A percentile compares a stretch with the other conserved stretches of the same genome.
phyloP scores from a whole-genome alignment of 495 filamentous ascomycete genomes.

The Neurospora sp. region DNA sequence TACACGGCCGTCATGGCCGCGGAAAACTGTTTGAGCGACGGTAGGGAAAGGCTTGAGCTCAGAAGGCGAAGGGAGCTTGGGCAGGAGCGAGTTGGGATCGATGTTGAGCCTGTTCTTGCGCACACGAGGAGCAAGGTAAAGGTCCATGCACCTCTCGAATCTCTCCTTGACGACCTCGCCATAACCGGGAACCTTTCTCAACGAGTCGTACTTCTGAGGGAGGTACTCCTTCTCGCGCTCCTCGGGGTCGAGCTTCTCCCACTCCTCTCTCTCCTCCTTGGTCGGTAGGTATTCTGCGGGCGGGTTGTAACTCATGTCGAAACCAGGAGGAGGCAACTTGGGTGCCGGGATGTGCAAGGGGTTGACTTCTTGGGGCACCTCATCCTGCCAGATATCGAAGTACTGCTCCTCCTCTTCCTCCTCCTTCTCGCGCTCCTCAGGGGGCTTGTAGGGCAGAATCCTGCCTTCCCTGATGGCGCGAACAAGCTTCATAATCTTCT shows the following conservation, averaged over 20 bases:
- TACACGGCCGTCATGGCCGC: conserved; percentile 82
- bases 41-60: conserved; percentile 93
- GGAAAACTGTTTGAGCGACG: conserved; percentile 68
- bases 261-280: conserved; percentile 71
- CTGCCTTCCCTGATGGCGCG: conserved; percentile 89
- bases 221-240: conserved; percentile 86
- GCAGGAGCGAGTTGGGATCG: conserved; percentile 84
- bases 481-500: conserved; percentile 96
- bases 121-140: conserved; percentile 88
- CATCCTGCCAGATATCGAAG: conserved; percentile 94
- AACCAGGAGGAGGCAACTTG: conserved; percentile 86
- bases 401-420: conserved; percentile 54
- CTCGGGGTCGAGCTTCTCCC: conserved; percentile 81
- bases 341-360: conserved; percentile 94
- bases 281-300: conserved; percentile 89
- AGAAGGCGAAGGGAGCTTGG: conserved; percentile 88
- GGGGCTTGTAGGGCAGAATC: conserved; percentile 83
- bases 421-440: conserved; percentile 61
- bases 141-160: conserved; percentile 89
- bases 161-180: conserved; percentile 84
- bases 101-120: conserved; percentile 93
- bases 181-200: conserved; percentile 90
- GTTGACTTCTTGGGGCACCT: conserved; percentile 71
- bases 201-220: conserved; percentile 65
- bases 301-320: conserved; percentile 94